Base-by-base conservation (phyloP, 768 basidiomycete species). In the Tephrocybe sp. region DNA sequence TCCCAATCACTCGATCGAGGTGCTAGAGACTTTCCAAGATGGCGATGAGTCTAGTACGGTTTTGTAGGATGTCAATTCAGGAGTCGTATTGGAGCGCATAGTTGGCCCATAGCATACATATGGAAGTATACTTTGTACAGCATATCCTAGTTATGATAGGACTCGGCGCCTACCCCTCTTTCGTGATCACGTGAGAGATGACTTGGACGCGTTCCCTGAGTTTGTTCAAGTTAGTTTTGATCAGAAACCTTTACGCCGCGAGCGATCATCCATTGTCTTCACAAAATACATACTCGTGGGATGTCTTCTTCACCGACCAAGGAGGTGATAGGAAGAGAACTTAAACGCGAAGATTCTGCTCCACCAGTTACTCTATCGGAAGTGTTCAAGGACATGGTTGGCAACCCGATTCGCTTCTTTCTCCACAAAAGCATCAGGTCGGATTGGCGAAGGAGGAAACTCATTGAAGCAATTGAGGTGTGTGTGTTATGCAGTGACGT, bases 401-500 rank as follows among this genome's bases (percentile, higher is more conserved):
- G 66, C 1, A 30, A 55, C 13, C 62, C 68, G 1, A 54, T 68
- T 16, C 59, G 53, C 13, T 72, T 77, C 51, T 65, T 59, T 41
- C 52, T 77, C 1, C 68, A 77, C 57, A 34, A 52, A 8, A 68
- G 63, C 34, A 65, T 76, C 39, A 61, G 55, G 13, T 48, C 48
- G 5, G 12, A 5, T 5, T 55, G 56, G 17, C 50, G 54, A 14
- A 60, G 58, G 22, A 11, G 38, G 0, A 61, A 57, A 1, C 56
- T 73, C 11, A 62, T 49, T 0, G 4, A 30, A 13, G 60, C 68
- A n/a, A 74, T 76, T n/a, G 52, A 67, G 61, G 76, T 73, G 60
- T 9, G 32, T 35, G 16, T 16, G 61, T 34, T n/a, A 20, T 38
- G n/a, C n/a, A 12, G 6, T 22, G 17, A 13, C 39, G n/a, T n/a